Evolutionary conservation across 2,329 filamentous ascomycete genomes (phyloP), one percentile per base, ranked within the genome.

Genomic region (Xylaria sp.): DNA sequence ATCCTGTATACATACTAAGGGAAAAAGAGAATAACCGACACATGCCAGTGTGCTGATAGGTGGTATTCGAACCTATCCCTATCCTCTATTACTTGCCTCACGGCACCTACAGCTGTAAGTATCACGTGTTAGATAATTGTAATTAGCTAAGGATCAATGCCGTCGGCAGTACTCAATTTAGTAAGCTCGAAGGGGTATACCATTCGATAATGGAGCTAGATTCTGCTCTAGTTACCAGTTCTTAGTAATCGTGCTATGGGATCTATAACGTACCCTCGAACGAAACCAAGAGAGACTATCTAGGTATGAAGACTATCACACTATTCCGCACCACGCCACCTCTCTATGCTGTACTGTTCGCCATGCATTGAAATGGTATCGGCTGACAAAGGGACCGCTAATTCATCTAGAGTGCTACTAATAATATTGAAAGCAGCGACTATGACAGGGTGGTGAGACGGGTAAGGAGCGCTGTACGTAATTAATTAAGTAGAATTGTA

Each of bases 351-450:
- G 39, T 60, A 45, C 39, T 47, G 33, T 54, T 29, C 33, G 13
- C 49, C 29, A 33, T 42, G 51, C 55, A 56, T 67, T 57, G 65
- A 38, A 51, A 60, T 64, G 61, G 51, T 17, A 59, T 68, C 66
- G 63, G 66, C 66, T 68, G 57, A 68, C 62, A 63, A 55, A 64
- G 65, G 61, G 61, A 61, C 59, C 42, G 50, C 64, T 42, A 51
- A 39, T 42, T 49, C 31, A 15, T 36, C 33, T 29, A 7, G 31
- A 29, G 20, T 50, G 38, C 50, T 51, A 10, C 56, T 65, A 65
- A 67, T 44, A 22, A 33, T 2, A 45, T 39, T 11, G 39, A 9
- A 29, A 31, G 15, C 25, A 9, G 27, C 53, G 20, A 13, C 53
- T n/a, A 22, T 39, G 55, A 53, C 64, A 60, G 61, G 51, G 62